Evolutionary conservation across 495 filamentous ascomycete genomes (phyloP), one percentile per base, ranked within the genome.

Genomic region (Letharia columbiana): DNA sequence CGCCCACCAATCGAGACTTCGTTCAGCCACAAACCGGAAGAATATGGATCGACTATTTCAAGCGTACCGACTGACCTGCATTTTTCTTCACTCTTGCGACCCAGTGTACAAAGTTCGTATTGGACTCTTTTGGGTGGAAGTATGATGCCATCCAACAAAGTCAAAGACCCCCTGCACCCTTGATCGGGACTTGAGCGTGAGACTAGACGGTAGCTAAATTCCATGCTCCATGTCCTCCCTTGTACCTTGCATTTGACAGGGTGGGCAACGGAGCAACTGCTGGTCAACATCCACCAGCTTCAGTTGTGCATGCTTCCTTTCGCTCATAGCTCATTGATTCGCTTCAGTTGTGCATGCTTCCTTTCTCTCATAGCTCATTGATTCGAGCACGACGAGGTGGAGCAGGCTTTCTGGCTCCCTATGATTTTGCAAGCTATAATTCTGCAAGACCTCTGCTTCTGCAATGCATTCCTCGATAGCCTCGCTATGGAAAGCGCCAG

Each of bases 401-500:
- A 31, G 23, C 49, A 12, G 23, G 11, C 49, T 54, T 15, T 10
- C 10, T 54, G 4, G 23, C 49, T 52, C 23, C 12, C 49, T 9
- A 2, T 11, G 3, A 2, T 23, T 2, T 4, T 10, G 8, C 2
- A 52, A 23, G 7, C 1, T 28, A 2, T 11, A 10, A 2, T 28
- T 4, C 5, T 13, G 11, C 4, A 54, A 28, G 9, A 4, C 4
- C 23, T 5, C 15, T 33, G 0, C 5, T 17, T 28, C 28, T 18
- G 31, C 31, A 56, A 56, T 56, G 52, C 52, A 28, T 56, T 13
- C 28, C 18, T 56, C 11, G 0, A 42, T 70, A 42, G 13, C 52
- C 17, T 44, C 61, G 12, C 65, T 70, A 35, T 70, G 68, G 68
- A 44, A 59, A 6, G 60, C 79, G 42, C 80, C 80, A 8, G 77